These are phyloP conservation scores for Lathyrus sativus DNA, from an alignment of 306 rosid genomes.

Conservation along the genomic window DNA sequence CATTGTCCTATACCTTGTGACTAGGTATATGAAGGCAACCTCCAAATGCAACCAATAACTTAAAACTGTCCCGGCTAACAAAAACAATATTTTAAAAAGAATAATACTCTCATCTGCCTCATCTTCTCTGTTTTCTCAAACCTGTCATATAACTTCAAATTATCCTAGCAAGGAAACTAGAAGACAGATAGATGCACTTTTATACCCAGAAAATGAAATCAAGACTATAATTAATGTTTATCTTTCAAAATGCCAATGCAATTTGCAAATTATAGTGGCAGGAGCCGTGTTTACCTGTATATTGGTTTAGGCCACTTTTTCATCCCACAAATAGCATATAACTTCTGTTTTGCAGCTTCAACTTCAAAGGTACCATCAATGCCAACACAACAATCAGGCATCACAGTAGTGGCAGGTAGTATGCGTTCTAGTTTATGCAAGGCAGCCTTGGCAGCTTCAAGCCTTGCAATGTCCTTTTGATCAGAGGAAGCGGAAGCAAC, in stretches of 20 bases:
- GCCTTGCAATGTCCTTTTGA: conserved; percentile 63
- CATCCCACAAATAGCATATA: conserved; percentile 18
- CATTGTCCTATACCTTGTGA: background rate
- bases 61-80: no score
- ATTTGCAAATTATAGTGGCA: no score
- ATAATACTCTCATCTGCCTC: background rate
- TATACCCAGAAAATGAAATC: no score
- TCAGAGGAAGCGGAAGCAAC: conserved; percentile 61
- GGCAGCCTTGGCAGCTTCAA: conserved; percentile 72
- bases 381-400: background rate
- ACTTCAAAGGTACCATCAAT: conserved; percentile 49
- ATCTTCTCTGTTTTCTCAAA: background rate
- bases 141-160: background rate
- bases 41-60: background rate
- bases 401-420: background rate
- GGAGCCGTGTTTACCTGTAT: no score
- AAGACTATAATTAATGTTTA: no score
- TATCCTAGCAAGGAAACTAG: background rate
- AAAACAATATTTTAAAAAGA: background rate
- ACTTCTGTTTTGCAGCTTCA: conserved; percentile 57
- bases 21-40: background rate
- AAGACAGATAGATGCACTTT: background rate
- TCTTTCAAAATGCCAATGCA: no score
- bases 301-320: no score
- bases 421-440: conserved; percentile 41